Evolutionary conservation across 192 early-diverging fungal species (phyloP).

Genomic region (Coemansia sp.): DNA sequence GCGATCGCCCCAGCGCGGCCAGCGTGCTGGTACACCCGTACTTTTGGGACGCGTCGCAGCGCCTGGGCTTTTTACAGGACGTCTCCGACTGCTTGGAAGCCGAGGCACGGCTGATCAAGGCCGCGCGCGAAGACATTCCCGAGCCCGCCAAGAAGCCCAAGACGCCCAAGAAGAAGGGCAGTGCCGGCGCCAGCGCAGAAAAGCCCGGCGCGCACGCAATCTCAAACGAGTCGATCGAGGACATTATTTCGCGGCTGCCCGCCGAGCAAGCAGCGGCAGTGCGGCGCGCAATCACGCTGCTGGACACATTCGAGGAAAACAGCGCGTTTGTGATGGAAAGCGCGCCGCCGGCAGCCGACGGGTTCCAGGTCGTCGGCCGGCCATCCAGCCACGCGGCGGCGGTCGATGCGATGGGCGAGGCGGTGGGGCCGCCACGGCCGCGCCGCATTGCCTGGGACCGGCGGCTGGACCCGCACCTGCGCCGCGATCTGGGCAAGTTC

Average conservation of each 20-base stretch:
- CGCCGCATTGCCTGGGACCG: conserved; percentile 40
- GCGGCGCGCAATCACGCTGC: conserved; percentile 38
- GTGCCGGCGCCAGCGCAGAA: not conserved
- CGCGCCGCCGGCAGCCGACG: conserved; percentile 30
- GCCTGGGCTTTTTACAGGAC: conserved; percentile 88
- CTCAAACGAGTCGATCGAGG: conserved; percentile 35
- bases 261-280: conserved; percentile 37
- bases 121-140: conserved; percentile 31
- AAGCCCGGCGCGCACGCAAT: conserved; percentile 26
- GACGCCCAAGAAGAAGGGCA: conserved; percentile 37
- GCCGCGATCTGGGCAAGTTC: conserved; percentile 79
- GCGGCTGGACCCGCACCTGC: conserved; percentile 57
- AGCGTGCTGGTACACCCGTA: conserved; percentile 85
- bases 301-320: conserved; percentile 42
- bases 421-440: conserved; percentile 10
- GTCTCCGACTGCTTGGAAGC: conserved; percentile 92
- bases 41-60: conserved; percentile 86
- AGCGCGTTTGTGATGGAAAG: conserved; percentile 45
- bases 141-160: conserved; percentile 27
- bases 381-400: conserved; percentile 21
- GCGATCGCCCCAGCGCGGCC: conserved; percentile 74
- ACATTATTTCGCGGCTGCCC: conserved; percentile 40
- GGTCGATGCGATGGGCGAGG: conserved; percentile 24
- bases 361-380: conserved; percentile 45
- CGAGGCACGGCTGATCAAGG: conserved; percentile 60